Evolutionary conservation across 2,329 filamentous ascomycete species (phyloP), one percentile per base, ranked within the genome.

Genomic region (Ophiostoma pallidulum): DNA sequence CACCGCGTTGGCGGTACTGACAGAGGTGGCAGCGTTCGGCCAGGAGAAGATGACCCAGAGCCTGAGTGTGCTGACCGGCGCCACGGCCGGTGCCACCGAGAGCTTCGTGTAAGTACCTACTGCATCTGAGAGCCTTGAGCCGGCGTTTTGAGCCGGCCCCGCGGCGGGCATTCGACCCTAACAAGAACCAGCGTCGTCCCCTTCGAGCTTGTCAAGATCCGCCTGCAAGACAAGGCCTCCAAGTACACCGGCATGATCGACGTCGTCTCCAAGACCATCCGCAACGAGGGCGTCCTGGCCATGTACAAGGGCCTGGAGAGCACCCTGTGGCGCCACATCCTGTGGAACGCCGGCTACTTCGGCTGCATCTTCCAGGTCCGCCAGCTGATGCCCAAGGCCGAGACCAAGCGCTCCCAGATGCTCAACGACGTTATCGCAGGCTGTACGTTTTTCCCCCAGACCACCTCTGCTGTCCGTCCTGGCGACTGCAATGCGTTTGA

Each of bases 351-450:
- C 13, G 91, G 90, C 50, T 96, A 95, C 77, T 98, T 98, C 66
- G 92, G 92, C 61, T 94, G 89, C 69, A 98, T 98, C 65, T 95
- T 94, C 80, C 92, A 98, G 70, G 87, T 97, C 53, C 85, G 90
- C 63, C 77, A 80, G 51, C 72, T 96, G 56, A 69, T 98, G 40
- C 92, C 92, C 53, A 76, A 80, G 62, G 81, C 84, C n/a, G 78
- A 84, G 48, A 84, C 79, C 66, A 94, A 95, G 76, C 74, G 74
- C 56, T 74, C 77, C 45, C 83, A 96, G 69, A 86, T 94, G 68
- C 69, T 77, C 50, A 96, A 95, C 64, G 90, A 98, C 60, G 70
- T 98, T 55, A 69, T 94, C 48, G 89, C 89, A 18, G 92, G 92
- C 64, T 76, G 55, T 57, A 51, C 4, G 54, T 56, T 24, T 31